Evolutionary conservation across 2,329 filamentous ascomycete genomes (phyloP), one percentile per base, ranked within the genome.

Genomic region (Talaromyces verruculosus): DNA sequence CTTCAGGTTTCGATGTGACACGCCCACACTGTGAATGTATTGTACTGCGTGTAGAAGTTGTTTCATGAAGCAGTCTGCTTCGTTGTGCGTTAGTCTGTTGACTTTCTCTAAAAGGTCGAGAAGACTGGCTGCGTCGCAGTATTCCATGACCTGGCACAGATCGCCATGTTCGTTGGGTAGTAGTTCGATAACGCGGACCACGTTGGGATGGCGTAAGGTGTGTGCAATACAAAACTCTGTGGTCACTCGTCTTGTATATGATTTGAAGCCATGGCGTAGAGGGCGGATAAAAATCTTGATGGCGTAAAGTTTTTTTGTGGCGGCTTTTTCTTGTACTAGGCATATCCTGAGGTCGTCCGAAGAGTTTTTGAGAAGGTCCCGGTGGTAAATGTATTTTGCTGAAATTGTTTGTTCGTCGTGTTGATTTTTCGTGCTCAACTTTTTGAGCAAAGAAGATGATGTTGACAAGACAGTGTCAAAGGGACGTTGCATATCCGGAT

Each of bases 1-100:
- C 75, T 97, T 97, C 71, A 98, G 86, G 73, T 97, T 93, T 58
- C 94, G 90, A 77, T 98, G 94, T 0, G 97, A 93, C 72, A 97
- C 93, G 53, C 89, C 90, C 33, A 92, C 83, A 2, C 88, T 85
- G 74, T 97, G 94, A 37, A 98, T 92, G 74, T 96, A 76, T 1
- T 67, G 61, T 4, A 76, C 58, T 0, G 71, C 75, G 2, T 72
- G 69, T 28, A 77, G 65, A 28, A 77, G 69, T 63, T 77, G 93
- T 79, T 95, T 93, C 82, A 96, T 93, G 77, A 93, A 92, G 78
- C 92, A 96, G 75, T 96, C 92, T 67, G 92, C 92, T 77, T 96
- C 92, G 17, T 19, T 33, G 66, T 85, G 81, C 75, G 95, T 91
- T n/a, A 96, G 86, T 76, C 92, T 93, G 67, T 87, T 90, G 53